Percentiles rank a stretch among this genome's conserved stretches.
phyloP scores from a whole-genome alignment of 192 early-diverging fungal genomes.

The Backusella australiensis region DNA sequence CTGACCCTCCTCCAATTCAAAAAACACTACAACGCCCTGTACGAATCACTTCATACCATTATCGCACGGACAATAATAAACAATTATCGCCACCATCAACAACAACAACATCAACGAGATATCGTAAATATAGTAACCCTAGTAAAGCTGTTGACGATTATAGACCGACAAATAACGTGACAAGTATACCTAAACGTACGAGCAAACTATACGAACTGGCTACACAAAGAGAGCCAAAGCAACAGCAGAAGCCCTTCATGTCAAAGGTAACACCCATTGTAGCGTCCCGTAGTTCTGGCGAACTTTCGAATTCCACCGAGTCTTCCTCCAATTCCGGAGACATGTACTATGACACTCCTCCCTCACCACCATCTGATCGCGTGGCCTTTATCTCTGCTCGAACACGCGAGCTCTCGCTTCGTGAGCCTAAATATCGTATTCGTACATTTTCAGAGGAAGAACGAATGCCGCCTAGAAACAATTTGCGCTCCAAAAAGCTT shows the following conservation, averaged over 20 bases:
- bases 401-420: neutral
- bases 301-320: neutral
- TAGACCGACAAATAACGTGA: neutral
- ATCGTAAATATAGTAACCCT: constrained; percentile 4
- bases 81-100: neutral
- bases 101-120: neutral
- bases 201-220: neutral
- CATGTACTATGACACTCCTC: neutral
- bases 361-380: neutral
- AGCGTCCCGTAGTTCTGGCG: neutral
- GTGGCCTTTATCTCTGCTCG: neutral
- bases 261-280: neutral
- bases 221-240: neutral
- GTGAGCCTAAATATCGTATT: neutral
- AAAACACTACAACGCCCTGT: neutral
- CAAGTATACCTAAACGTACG: neutral
- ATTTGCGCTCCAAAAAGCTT: neutral
- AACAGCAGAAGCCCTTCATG: neutral
- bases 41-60: neutral
- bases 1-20: neutral
- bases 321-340: constrained; percentile 1
- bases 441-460: neutral
- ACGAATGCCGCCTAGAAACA: neutral
- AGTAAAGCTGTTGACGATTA: neutral
- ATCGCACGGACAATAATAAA: neutral